phyloP scores from a whole-genome alignment of 1,284 basidiomycete species.

The Cryptococcus hybrid region DNA sequence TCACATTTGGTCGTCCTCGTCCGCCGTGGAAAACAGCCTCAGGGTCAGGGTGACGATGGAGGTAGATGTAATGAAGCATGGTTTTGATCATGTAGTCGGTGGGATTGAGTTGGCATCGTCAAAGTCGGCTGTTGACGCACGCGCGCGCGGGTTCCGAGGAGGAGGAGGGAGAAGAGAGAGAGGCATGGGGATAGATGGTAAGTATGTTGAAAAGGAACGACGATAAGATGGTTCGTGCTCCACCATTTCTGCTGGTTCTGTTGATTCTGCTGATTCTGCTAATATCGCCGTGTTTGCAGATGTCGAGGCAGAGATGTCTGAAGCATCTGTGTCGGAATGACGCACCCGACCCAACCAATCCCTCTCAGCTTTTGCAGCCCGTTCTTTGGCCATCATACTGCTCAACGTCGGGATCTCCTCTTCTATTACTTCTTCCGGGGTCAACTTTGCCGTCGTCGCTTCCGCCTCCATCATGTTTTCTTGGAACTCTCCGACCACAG shows the following conservation, averaged over 20 bases:
- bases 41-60: too few relatives aligned
- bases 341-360: conserved; percentile 12
- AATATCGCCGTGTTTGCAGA: neutral
- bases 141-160: neutral
- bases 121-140: neutral
- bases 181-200: conserved; percentile 8
- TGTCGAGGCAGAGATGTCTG: neutral
- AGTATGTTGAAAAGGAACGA: conserved; percentile 7
- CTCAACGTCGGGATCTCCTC: conserved; percentile 14
- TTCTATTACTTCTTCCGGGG: conserved; percentile 3
- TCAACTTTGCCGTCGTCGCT: neutral
- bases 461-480: neutral
- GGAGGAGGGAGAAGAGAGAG: neutral
- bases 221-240: neutral
- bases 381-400: conserved; percentile 11
- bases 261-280: too few relatives aligned
- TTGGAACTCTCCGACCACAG: neutral
- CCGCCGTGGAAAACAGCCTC: too few relatives aligned
- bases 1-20: too few relatives aligned
- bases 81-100: conserved; percentile 4
- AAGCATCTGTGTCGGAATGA: neutral
- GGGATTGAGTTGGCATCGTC: neutral
- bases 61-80: conserved; percentile 8
- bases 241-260: neutral
- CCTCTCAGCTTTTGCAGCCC: conserved; percentile 4